Conservation (phyloP, 106 monocot genomes). For the Gastrodia elata region DNA sequence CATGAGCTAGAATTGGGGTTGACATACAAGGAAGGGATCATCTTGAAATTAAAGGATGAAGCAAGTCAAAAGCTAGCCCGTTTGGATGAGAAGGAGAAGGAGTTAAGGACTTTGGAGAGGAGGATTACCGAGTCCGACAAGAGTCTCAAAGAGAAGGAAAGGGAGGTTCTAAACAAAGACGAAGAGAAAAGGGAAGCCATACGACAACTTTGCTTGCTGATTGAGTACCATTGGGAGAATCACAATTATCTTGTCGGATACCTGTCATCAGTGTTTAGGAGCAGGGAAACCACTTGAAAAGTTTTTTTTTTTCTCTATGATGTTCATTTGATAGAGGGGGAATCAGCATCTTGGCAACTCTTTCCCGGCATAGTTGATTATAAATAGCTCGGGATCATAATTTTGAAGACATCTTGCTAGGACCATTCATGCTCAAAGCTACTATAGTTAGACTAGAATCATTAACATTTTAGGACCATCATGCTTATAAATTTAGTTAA, state of each 20-base stretch:
- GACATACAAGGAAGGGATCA: slow-evolving; percentile 31
- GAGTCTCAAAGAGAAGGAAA: slow-evolving; percentile 28
- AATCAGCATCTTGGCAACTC: not conserved
- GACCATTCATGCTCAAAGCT: not conserved
- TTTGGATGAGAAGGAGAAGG: slow-evolving; percentile 21
- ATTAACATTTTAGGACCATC: not conserved
- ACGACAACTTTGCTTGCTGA: slow-evolving; percentile 55
- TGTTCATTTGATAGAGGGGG: not conserved
- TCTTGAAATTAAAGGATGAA: slow-evolving; percentile 26
- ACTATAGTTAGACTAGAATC: not conserved
- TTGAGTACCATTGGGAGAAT: slow-evolving; percentile 72
- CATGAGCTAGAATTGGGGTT: slow-evolving; percentile 21
- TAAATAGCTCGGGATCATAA: not conserved
- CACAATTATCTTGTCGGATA: slow-evolving; percentile 29
- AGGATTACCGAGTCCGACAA: slow-evolving; percentile 10
- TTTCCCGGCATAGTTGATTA: not conserved
- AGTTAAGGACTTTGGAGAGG: slow-evolving; percentile 15
- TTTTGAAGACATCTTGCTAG: not conserved
- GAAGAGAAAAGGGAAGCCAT: slow-evolving; percentile 77
- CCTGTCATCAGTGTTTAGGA: slow-evolving; percentile 15
- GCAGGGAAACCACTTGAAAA: not conserved
- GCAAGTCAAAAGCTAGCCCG: slow-evolving; percentile 5
- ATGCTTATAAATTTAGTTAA: not conserved
- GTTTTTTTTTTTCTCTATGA: not conserved
- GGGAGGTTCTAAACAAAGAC: slow-evolving; percentile 17